Percentiles rank a stretch among this genome's conserved stretches.
Conservation (phyloP, 1,139 yeast genomes). For the Taiozyma sp. region DNA sequence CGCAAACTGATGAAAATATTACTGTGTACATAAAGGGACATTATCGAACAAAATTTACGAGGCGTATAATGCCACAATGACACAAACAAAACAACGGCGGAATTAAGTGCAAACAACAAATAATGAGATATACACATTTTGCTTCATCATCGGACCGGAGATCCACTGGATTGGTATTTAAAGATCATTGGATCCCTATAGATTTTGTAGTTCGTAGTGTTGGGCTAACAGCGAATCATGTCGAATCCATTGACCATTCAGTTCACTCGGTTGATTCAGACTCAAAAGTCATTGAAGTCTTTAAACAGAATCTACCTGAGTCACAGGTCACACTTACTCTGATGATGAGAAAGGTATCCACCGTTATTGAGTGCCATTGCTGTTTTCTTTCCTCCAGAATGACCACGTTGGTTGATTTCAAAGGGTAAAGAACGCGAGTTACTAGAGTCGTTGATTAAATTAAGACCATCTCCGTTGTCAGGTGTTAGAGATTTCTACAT, state of each 20-base stretch:
- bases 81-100: too few species aligned
- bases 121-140: too few species aligned
- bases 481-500: conserved; percentile 47
- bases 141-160: too few species aligned
- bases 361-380: conserved; percentile 23
- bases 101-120: too few species aligned
- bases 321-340: conserved; percentile 15
- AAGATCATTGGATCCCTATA: neutral
- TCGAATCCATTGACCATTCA: neutral
- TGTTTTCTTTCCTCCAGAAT: conserved; percentile 32
- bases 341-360: conserved; percentile 9
- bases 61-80: too few species aligned
- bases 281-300: conserved; percentile 1
- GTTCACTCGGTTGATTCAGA: neutral
- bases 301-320: conserved; percentile 11
- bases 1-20: too few species aligned
- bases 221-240: neutral
- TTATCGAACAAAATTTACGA: too few species aligned
- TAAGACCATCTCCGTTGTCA: conserved; percentile 34
- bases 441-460: conserved; percentile 28
- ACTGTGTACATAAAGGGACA: too few species aligned
- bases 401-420: conserved; percentile 43
- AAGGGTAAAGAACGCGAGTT: conserved; percentile 25
- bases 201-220: too few species aligned
- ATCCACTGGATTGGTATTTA: too few species aligned